Base-by-base conservation (phyloP, 1,284 basidiomycete genomes). In the Chalciporus sp. region DNA sequence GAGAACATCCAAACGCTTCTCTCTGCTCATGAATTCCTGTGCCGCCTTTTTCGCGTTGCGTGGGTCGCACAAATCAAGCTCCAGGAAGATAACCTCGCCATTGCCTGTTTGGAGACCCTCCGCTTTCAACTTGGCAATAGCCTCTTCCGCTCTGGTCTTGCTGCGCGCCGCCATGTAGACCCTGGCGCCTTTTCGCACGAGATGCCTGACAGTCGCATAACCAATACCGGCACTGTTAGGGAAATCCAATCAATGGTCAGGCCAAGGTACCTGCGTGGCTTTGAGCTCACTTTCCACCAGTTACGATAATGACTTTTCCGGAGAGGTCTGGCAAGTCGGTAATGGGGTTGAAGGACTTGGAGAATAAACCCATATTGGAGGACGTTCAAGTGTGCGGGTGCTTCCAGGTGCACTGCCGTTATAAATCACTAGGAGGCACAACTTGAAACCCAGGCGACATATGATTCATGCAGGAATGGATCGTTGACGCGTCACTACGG, bases 1-100 rank as follows among this genome's bases (percentile, higher is more conserved):
- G n/a, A 84, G 65, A n/a, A 83, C 66, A 56, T 85, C 83, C 39
- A 84, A 63, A 35, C 79, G 71, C n/a, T 64, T 64, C 60, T 85
- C 83, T 40, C 66, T 71, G 33, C 53, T 55, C 65, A 80, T 57
- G 53, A 85, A 80, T 26, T 70, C 72, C 51, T 77, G 72, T 0
- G 77, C 84, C 1, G 78, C 61, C n/a, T 65, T 58, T 58, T 76
- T 78, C 10, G 76, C 76, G 7, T 70, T 62, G 26, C 68, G 63
- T 4, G 79, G 76, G 39, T 77, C 73, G 28, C 65, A 58, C 42
- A 84, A 66, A 57, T 85, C 80, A 11, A 82, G 70, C 16, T 74
- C 61, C 11, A 81, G 62, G 69, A 74, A 81, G 3, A 74, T 56
- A 14, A 84, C 64, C 46, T 76, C 58, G 5, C 79, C 75, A 42